Base-by-base conservation (phyloP, 169 alveolate species). In the Cryptosporidium sp. region DNA sequence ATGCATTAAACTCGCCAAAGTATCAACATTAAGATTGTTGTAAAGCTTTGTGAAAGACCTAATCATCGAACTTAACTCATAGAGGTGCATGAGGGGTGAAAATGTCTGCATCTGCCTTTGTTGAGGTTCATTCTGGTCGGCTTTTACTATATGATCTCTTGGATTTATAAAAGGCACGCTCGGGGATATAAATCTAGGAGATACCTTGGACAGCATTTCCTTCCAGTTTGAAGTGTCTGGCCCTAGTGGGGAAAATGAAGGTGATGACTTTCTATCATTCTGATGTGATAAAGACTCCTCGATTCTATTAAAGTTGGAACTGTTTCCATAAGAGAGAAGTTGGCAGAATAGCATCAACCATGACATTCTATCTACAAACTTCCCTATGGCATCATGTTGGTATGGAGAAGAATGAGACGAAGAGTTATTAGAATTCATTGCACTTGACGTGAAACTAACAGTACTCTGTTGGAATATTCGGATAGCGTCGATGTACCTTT, bases 351-450 rank as follows among this genome's bases (percentile, higher is more conserved):
- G 75, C 89, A 80, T 80, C 12, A 80, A 21, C 89, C 89, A 80
- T 16, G 89, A 80, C 89, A 80, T 80, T 35, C 89, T 80, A 43
- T 80, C 89, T 0, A 80, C 80, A n/a, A 59, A 80, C 75, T 80
- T 80, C n/a, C 89, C 89, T 16, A 80, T 62, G 55, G 89, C 71
- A 16, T 80, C 89, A 43, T 80, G 89, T 45, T 80, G 89, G 59
- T 80, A 80, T 26, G 89, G 75, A 14, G 89, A 80, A 67, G 86
- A 21, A 29, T 29, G 48, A 14, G 80, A 10, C 16, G 71, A 41
- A 21, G 26, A 31, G 45, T 59, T 62, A 16, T 23, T 31, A 3
- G 89, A 67, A 45, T 21, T 50, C 35, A 80, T 70, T 21, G 65
- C 48, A 41, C 26, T 62, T 18, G 89, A 80, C 43, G 89, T 23